Conservation (phyloP, 257 asterid species). For the Fraxinus cuspidata region DNA sequence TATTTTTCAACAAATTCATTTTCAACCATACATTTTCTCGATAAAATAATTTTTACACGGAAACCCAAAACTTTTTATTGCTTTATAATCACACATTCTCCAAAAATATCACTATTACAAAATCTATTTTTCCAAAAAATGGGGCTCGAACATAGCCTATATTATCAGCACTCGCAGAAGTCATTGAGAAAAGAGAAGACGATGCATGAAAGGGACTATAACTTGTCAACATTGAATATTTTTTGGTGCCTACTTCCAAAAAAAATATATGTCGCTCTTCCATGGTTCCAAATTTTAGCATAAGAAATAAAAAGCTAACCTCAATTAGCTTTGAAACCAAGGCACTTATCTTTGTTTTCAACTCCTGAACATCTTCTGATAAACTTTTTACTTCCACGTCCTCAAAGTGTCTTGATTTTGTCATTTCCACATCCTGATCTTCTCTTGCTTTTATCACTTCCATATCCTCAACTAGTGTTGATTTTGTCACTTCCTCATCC, state of each 20-base stretch:
- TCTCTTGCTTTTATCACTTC: neutral
- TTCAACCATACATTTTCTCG: too few relatives aligned
- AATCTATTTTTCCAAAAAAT: too few relatives aligned
- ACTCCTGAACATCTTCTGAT: constrained; percentile 24
- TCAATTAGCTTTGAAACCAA: constrained; percentile 39
- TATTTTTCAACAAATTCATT: too few relatives aligned
- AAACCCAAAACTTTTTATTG: too few relatives aligned
- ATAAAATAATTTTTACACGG: too few relatives aligned
- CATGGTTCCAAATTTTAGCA: neutral
- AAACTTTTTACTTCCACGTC: neutral
- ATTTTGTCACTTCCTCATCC: neutral
- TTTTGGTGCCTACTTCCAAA: neutral
- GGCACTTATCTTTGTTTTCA: constrained; percentile 27
- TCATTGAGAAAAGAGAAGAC: neutral
- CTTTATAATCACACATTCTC: too few relatives aligned
- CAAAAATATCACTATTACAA: too few relatives aligned
- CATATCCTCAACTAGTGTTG: neutral
- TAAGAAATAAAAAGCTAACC: constrained; percentile 23
- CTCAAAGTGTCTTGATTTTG: neutral
- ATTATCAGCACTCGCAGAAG: too few relatives aligned
- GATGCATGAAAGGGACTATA: neutral
- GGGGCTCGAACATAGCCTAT: too few relatives aligned
- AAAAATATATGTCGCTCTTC: neutral
- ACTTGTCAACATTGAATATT: neutral
- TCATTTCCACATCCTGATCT: neutral